Percentiles rank a stretch among this genome's conserved stretches.
Evolutionary conservation across 257 asterid genomes (phyloP).

Genomic region (Lycium barbarum): DNA sequence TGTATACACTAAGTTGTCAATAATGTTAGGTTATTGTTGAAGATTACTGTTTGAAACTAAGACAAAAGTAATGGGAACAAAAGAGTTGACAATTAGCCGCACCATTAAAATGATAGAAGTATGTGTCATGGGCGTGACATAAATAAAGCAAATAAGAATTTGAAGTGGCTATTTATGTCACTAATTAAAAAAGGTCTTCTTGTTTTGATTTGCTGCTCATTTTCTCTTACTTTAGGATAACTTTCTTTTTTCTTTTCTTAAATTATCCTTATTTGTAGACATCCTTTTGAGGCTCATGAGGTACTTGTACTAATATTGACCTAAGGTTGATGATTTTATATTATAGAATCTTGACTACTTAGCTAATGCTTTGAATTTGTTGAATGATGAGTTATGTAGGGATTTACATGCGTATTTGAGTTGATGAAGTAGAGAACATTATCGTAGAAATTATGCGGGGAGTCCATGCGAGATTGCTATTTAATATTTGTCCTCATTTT

Average conservation of each 20-base stretch:
- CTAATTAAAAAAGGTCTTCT: slow-evolving; percentile 2
- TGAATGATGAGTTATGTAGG: background rate
- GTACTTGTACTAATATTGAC: background rate
- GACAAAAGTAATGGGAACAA: slow-evolving; percentile 25
- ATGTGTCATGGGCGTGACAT: background rate
- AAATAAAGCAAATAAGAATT: background rate
- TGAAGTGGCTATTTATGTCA: background rate
- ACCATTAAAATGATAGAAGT: background rate
- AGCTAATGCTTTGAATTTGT: slow-evolving; percentile 10
- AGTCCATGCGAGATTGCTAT: background rate
- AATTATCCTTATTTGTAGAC: background rate
- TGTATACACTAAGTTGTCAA: slow-evolving; percentile 15
- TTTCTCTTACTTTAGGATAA: slow-evolving; percentile 11
- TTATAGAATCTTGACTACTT: slow-evolving; percentile 9
- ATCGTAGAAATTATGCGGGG: background rate
- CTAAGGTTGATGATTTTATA: background rate
- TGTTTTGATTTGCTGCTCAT: slow-evolving; percentile 13
- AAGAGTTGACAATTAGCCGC: slow-evolving; percentile 29
- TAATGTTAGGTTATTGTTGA: slow-evolving; percentile 25
- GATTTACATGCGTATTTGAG: background rate
- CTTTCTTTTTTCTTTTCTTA: background rate
- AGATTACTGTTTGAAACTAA: slow-evolving; percentile 29
- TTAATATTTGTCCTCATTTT: background rate
- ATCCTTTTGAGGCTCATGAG: background rate
- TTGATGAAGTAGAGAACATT: background rate